A percentile compares a stretch with the other conserved stretches of the same genome.
Conservation (phyloP, 2,329 filamentous ascomycete genomes). For the Aquanectria penicillioides region DNA sequence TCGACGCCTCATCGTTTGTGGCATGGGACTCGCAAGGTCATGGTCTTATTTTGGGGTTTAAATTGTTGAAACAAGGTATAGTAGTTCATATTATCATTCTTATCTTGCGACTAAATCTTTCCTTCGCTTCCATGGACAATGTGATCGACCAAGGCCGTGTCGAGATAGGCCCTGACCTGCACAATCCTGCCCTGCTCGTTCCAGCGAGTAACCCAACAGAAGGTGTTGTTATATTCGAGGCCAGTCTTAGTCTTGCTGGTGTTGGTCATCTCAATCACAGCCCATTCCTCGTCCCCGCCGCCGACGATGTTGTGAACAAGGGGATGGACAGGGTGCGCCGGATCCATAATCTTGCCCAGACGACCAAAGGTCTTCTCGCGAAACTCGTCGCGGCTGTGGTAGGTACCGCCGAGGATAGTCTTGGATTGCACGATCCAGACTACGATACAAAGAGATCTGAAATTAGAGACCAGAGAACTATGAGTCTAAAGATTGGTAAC, state of each 20-base stretch:
- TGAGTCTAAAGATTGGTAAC: too few species aligned
- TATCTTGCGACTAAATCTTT: not conserved
- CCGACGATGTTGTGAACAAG: conserved; percentile 1
- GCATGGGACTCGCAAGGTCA: too few species aligned
- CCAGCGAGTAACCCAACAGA: conserved; percentile 5
- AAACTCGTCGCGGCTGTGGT: conserved; percentile 3
- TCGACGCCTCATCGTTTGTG: too few species aligned
- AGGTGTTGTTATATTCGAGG: conserved; percentile 4
- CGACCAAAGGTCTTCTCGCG: conserved; percentile 8
- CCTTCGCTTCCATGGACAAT: conserved; percentile 4
- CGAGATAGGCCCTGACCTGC: not conserved
- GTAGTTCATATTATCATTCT: too few species aligned
- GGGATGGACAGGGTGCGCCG: not conserved
- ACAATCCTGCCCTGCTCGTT: conserved; percentile 3
- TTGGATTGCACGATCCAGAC: not conserved
- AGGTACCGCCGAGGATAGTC: not conserved
- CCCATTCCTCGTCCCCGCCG: not conserved
- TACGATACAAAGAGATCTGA: not conserved
- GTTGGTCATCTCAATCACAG: conserved; percentile 2
- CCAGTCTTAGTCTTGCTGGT: conserved; percentile 1
- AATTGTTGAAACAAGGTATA: too few species aligned
- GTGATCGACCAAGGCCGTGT: not conserved
- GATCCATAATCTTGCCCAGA: conserved; percentile 3
- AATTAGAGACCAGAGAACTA: not conserved
- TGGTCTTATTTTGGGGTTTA: too few species aligned